Evolutionary conservation across 2,329 filamentous ascomycete species (phyloP).

Genomic region (Dothiorella sarmentorum): DNA sequence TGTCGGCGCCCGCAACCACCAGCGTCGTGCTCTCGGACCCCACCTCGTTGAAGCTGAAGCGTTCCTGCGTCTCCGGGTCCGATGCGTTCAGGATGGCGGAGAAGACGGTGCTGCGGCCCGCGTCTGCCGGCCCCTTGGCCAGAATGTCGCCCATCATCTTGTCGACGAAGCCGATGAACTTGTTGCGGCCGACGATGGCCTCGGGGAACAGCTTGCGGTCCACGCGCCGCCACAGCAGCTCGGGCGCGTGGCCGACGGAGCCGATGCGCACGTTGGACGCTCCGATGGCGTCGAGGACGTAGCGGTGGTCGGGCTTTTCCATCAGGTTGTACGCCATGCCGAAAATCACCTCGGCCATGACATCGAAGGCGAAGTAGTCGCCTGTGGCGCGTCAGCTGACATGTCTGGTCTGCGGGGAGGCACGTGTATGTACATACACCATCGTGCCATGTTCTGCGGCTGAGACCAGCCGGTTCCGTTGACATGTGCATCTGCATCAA

Average conservation of each 20-base stretch:
- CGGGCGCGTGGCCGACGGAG: neutral
- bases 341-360: conserved; percentile 50
- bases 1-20: conserved; percentile 49
- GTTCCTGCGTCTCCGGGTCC: conserved; percentile 44
- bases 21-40: conserved; percentile 49
- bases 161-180: neutral
- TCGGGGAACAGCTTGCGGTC: conserved; percentile 4
- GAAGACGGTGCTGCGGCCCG: neutral
- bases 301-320: conserved; percentile 27
- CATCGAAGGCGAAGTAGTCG: conserved; percentile 44
- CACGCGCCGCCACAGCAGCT: neutral
- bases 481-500: neutral
- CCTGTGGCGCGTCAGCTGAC: neutral
- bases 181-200: conserved; percentile 1
- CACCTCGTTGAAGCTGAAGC: conserved; percentile 45
- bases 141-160: neutral
- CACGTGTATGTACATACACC: neutral
- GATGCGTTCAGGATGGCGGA: conserved; percentile 41
- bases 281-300: conserved; percentile 41
- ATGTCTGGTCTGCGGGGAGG: neutral
- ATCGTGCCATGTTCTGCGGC: neutral
- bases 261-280: conserved; percentile 22
- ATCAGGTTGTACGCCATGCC: conserved; percentile 42
- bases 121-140: neutral
- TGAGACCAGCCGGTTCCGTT: too few species aligned